Evolutionary conservation across 148 eudicot species (phyloP).

Genomic region (Fagopyrum esculentum): DNA sequence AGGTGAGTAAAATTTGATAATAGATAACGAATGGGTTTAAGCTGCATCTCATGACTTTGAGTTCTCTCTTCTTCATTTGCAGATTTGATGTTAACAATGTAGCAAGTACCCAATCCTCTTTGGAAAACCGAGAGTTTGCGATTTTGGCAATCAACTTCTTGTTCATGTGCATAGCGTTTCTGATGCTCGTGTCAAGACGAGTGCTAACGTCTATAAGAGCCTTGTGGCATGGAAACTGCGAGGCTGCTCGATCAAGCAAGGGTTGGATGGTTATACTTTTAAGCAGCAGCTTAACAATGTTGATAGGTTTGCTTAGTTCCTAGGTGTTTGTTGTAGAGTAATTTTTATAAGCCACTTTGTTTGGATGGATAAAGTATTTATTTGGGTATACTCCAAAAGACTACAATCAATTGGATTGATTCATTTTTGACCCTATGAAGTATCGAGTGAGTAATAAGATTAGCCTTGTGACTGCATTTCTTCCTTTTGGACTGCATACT

Average conservation of each 20-base stretch:
- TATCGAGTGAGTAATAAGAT: neutral
- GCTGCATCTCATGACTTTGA: neutral
- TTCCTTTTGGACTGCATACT: neutral
- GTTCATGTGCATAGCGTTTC: slow-evolving; percentile 52
- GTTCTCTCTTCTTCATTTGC: slow-evolving; percentile 13
- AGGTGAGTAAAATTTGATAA: slow-evolving; percentile 34
- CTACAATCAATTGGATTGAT: slow-evolving; percentile 11
- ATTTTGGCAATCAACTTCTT: slow-evolving; percentile 49
- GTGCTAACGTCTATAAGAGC: slow-evolving; percentile 23
- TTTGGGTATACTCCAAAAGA: neutral
- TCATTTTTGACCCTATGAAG: neutral
- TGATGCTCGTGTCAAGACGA: slow-evolving; percentile 49
- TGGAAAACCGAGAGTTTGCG: slow-evolving; percentile 74
- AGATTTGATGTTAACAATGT: slow-evolving; percentile 64
- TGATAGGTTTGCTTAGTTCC: slow-evolving; percentile 32
- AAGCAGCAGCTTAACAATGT: slow-evolving; percentile 49
- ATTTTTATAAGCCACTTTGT: neutral
- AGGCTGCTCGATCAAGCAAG: slow-evolving; percentile 18
- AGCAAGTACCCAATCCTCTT: slow-evolving; percentile 42
- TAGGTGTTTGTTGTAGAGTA: neutral
- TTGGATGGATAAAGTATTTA: neutral
- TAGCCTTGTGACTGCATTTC: neutral
- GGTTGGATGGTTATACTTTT: slow-evolving; percentile 55
- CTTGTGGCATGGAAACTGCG: neutral
- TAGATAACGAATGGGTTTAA: neutral